These are phyloP conservation scores for Coprinellus micaceus DNA, from an alignment of 768 basidiomycete genomes.

Conservation along the genomic window DNA sequence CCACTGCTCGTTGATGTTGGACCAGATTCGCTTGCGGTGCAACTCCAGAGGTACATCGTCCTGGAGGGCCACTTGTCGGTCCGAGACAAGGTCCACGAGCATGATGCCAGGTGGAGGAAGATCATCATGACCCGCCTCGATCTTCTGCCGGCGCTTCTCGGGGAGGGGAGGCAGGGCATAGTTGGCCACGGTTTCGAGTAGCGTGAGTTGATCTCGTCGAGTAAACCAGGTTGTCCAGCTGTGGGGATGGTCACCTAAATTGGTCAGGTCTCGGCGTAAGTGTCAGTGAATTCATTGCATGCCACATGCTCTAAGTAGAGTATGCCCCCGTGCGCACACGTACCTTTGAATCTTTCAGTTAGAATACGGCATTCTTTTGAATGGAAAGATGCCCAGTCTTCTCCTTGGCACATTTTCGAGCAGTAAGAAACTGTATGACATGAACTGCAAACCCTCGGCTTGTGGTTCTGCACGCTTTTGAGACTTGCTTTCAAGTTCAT, in stretches of 20 bases:
- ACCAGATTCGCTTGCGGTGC: neutral
- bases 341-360: neutral
- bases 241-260: too few relatives aligned
- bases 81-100: neutral
- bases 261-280: neutral
- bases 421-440: neutral
- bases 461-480: neutral
- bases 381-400: neutral
- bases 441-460: neutral
- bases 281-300: neutral
- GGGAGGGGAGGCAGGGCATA: too few relatives aligned
- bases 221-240: too few relatives aligned
- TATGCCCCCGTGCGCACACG: neutral
- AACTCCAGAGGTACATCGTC: neutral
- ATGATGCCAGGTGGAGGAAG: too few relatives aligned
- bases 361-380: neutral
- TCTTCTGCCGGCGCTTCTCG: too few relatives aligned
- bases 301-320: neutral
- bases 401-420: neutral
- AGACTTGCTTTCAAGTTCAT: too few relatives aligned
- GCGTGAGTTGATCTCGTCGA: too few relatives aligned
- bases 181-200: too few relatives aligned
- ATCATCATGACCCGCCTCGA: too few relatives aligned
- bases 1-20: neutral
- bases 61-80: neutral